Base-by-base conservation (phyloP, 768 basidiomycete genomes). In the Filobasidium floriforme region DNA sequence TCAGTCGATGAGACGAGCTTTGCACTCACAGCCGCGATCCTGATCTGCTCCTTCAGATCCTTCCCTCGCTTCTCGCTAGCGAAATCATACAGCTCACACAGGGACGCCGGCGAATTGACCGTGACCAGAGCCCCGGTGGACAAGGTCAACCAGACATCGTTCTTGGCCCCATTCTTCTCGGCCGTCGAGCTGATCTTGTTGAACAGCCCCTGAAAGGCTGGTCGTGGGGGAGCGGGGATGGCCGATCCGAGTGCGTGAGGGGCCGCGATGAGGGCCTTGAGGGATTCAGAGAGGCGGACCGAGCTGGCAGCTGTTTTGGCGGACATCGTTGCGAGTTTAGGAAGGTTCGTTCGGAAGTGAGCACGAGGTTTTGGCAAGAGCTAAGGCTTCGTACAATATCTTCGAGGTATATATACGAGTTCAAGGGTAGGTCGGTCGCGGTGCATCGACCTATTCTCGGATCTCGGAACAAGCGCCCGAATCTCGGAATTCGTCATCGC, bases 101-200 rank as follows among this genome's bases (percentile, higher is more conserved):
- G 80, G 44, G 88, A 83, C 46, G 87, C 84, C 22, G 92, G 90
- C 64, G 86, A 84, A 79, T 93, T 93, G 60, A 84, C 83, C 66
- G 90, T 89, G 73, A 92, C 82, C 62, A 93, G 82, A 52, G 90
- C 86, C 74, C 89, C 91, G 62, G 89, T 90, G 87, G 90, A 76
- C 67, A 78, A 49, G 0, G 75, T 75, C 26, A 73, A 52, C 72
- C 70, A 75, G 3, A 69, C 61, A n/a, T 72, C 67, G 1, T 28
- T 52, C 22, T 61, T 65, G 0, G 75, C 26, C 0, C 73, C 72
- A 5, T 68, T 59, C 37, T 64, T 46, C 3, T 63, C 49, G 2
- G 67, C 68, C 24, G 67, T 67, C n/a, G 57, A 61, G 26, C 65
- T 69, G 61, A 72, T 78, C 0, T 49, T 40, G 60, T 73, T 71